Evolutionary conservation across 768 basidiomycete genomes (phyloP), one percentile per base, ranked within the genome.

Genomic region (Podaxis rugospora): DNA sequence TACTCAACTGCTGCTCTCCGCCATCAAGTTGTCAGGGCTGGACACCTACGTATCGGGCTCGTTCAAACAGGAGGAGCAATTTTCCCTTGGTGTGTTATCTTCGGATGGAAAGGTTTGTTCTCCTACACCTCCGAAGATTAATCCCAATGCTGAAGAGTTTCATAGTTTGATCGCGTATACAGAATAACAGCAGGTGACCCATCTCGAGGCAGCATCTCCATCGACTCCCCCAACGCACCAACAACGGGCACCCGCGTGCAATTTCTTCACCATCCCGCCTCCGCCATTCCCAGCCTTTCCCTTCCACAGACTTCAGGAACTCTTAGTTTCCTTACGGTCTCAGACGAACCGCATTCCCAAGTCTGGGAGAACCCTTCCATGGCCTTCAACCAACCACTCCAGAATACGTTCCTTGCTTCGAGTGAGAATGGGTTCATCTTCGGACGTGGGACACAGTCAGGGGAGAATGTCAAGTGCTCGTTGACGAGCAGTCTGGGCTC

Each of bases 181-280:
- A 78, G 73, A 57, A 85, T 92, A 61, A 83, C 78, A 23, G 86
- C 89, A 0, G 90, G 90, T 2, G 89, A 88, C 66, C 89, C 88
- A 1, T 84, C 84, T 14, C 80, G 72, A 5, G 90, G 90, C 2
- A 78, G 80, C 3, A 78, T 92, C 13, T 83, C 90, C 0, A 73
- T 92, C 0, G 82, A 84, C 21, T 74, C 82, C 1, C 73, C 77
- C 21, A 74, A 72, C 13, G 81, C 86, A 2, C 88, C 87, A 1
- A 65, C 64, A 2, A 67, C 72, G 13, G 86, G 84, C n/a, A 72
- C 80, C 5, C 62, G 66, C 2, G 81, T 89, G 14, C 82, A 84
- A 73, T 76, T 82, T 63, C 79, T 78, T 57, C 74, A 79, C 64
- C 71, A 75, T 40, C 72, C 75, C 3, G 70, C 66, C 52, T 63